A percentile compares a stretch with the other conserved stretches of the same genome.
Evolutionary conservation across 2,329 filamentous ascomycete genomes (phyloP).

Genomic region (Paecilomyces sp.): DNA sequence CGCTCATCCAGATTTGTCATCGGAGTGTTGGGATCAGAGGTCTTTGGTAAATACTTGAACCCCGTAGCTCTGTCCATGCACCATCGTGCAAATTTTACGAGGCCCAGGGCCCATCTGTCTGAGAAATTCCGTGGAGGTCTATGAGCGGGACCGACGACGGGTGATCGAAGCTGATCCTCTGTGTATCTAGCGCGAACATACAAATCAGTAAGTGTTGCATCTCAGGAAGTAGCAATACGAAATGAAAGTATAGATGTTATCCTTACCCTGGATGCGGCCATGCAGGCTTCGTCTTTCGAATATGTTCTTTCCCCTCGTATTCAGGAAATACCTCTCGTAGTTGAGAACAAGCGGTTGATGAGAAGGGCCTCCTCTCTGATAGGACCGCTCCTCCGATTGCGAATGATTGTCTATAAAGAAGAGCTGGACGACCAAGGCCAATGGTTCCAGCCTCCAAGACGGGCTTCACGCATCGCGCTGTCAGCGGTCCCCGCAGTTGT

Average conservation of each 20-base stretch:
- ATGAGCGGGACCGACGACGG: constrained; percentile 63
- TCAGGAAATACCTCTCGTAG: constrained; percentile 50
- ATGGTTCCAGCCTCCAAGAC: neutral
- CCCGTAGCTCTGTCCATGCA: constrained; percentile 77
- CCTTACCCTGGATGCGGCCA: constrained; percentile 59
- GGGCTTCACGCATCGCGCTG: neutral
- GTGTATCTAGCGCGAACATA: constrained; percentile 50
- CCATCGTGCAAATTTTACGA: constrained; percentile 69
- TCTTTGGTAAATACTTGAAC: constrained; percentile 61
- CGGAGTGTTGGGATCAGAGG: constrained; percentile 42
- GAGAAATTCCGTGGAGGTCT: constrained; percentile 64
- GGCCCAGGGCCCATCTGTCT: constrained; percentile 70
- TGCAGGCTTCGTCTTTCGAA: constrained; percentile 56
- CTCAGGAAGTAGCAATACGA: neutral
- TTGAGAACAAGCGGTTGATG: neutral
- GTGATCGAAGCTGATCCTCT: constrained; percentile 63
- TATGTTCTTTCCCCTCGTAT: constrained; percentile 48
- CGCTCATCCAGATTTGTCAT: constrained; percentile 65
- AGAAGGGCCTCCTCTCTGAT: neutral
- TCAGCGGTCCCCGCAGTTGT: neutral
- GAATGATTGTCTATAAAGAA: neutral
- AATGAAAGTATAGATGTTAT: neutral
- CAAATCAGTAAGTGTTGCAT: constrained; percentile 1
- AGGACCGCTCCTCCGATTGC: neutral
- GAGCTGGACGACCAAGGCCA: neutral